Percentiles rank a stretch among this genome's conserved stretches.
phyloP scores from a whole-genome alignment of 306 rosid species.

The Cicer bijugum region DNA sequence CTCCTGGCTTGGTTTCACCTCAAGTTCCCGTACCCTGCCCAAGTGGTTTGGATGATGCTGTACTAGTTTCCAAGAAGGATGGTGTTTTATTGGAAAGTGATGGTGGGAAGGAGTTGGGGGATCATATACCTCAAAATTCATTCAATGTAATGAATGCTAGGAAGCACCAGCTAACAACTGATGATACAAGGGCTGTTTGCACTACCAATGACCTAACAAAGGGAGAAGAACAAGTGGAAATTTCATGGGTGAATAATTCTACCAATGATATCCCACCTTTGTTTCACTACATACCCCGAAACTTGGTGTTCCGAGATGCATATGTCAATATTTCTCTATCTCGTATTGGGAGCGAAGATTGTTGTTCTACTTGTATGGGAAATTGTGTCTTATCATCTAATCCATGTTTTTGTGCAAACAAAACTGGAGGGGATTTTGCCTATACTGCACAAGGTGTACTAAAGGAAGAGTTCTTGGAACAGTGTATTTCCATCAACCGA shows the following conservation, averaged over 20 bases:
- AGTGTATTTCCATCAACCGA: conserved; percentile 66
- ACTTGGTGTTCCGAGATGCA: conserved; percentile 67
- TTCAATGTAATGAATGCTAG: conserved; percentile 52
- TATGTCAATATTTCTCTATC: conserved; percentile 63
- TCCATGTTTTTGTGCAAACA: conserved; percentile 73
- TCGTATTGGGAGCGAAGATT: conserved; percentile 62
- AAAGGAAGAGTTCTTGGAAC: conserved; percentile 73
- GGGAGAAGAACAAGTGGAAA: conserved; percentile 79
- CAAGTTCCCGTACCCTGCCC: conserved; percentile 34
- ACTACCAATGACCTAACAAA: conserved; percentile 67
- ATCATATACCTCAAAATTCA: conserved; percentile 44
- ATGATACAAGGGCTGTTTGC: conserved; percentile 53
- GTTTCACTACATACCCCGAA: conserved; percentile 69
- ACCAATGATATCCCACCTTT: conserved; percentile 57
- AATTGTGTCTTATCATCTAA: conserved; percentile 64
- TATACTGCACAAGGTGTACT: conserved; percentile 68
- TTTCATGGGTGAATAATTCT: conserved; percentile 71
- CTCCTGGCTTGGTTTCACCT: conserved; percentile 45
- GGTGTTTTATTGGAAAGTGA: conserved; percentile 49
- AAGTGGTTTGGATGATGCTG: conserved; percentile 45
- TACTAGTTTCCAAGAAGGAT: conserved; percentile 41
- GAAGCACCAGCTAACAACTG: conserved; percentile 48
- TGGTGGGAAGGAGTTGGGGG: conserved; percentile 44
- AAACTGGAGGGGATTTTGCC: conserved; percentile 69
- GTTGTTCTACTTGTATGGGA: conserved; percentile 82